A percentile compares a stretch with the other conserved stretches of the same genome.
These are phyloP conservation scores for Salix arbutifolia DNA, from an alignment of 345 rosid species.

Conservation along the genomic window DNA sequence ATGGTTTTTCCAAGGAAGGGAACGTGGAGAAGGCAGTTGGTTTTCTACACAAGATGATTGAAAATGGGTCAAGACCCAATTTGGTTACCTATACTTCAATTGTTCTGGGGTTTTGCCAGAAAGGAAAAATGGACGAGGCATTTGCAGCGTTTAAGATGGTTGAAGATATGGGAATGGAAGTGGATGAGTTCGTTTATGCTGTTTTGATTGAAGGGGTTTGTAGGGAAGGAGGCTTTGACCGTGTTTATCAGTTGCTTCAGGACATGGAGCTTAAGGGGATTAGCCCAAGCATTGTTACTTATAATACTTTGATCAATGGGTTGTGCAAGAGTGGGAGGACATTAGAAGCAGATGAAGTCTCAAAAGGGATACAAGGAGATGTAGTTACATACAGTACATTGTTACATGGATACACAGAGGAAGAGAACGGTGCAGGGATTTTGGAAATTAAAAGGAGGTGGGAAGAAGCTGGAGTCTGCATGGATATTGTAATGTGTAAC, in stretches of 20 bases:
- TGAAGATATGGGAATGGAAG: conserved; percentile 43
- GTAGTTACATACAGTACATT: conserved; percentile 55
- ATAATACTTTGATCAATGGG: conserved; percentile 61
- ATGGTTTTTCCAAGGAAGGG: conserved; percentile 52
- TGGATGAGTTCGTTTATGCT: conserved; percentile 65
- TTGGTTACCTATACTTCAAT: conserved; percentile 52
- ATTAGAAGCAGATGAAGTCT: conserved; percentile 57
- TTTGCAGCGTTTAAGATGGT: conserved; percentile 47
- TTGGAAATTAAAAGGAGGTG: conserved; percentile 48
- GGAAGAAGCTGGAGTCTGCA: conserved; percentile 41
- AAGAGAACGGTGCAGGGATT: conserved; percentile 47
- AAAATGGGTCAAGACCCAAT: conserved; percentile 52
- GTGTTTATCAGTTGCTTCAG: conserved; percentile 44
- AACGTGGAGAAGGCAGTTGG: conserved; percentile 44
- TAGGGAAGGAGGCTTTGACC: conserved; percentile 48
- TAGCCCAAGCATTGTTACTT: conserved; percentile 48
- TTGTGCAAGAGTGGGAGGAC: conserved; percentile 67
- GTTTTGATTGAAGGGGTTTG: conserved; percentile 72
- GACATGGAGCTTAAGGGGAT: conserved; percentile 76
- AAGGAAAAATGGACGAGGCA: conserved; percentile 61
- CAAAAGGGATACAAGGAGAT: conserved; percentile 58
- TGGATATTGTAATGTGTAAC: conserved; percentile 75
- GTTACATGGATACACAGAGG: conserved; percentile 59
- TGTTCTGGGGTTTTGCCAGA: conserved; percentile 56
- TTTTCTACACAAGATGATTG: conserved; percentile 54